Conservation (phyloP, 2,329 filamentous ascomycete genomes). For the Dendrostoma leiphaemia region DNA sequence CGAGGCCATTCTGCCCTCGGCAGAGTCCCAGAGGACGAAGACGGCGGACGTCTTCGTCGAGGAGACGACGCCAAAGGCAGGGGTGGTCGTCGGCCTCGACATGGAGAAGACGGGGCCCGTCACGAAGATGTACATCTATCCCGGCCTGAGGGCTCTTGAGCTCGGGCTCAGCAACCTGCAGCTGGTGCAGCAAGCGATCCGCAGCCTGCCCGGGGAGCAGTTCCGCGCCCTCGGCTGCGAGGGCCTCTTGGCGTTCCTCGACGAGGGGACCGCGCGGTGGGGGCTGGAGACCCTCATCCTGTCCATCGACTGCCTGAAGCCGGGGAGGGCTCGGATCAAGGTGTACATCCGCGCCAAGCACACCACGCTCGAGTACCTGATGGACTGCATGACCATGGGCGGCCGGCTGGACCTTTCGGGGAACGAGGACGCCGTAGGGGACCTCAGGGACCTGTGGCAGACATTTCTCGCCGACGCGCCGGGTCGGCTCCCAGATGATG, state of each 20-base stretch:
- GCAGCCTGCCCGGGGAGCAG: constrained; percentile 19
- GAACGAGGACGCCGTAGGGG: constrained; percentile 18
- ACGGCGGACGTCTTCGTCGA: constrained; percentile 19
- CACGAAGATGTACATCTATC: constrained; percentile 25
- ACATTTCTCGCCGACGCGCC: constrained; percentile 23
- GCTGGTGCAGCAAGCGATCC: constrained; percentile 22
- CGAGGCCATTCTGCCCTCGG: constrained; percentile 16
- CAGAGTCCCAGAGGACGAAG: constrained; percentile 9
- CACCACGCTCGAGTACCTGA: constrained; percentile 23
- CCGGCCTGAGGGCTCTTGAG: constrained; percentile 23
- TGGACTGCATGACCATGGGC: constrained; percentile 25
- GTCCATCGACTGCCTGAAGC: constrained; percentile 24
- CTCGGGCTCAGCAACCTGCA: constrained; percentile 23
- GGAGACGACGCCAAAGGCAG: constrained; percentile 23
- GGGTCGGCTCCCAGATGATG: constrained; percentile 19
- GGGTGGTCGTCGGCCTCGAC: constrained; percentile 23
- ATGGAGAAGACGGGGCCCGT: constrained; percentile 23
- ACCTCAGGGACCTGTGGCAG: constrained; percentile 24
- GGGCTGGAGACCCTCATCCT: constrained; percentile 24
- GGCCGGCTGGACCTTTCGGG: constrained; percentile 19
- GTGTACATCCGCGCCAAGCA: constrained; percentile 23
- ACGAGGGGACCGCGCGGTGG: constrained; percentile 20
- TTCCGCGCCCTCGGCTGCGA: constrained; percentile 22
- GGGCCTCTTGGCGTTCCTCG: constrained; percentile 22
- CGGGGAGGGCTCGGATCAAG: constrained; percentile 22